Percentiles rank a stretch among this genome's conserved stretches.
Evolutionary conservation across 225 moss, liverwort and hornwort genomes (phyloP).

Genomic region (Asterella californica): DNA sequence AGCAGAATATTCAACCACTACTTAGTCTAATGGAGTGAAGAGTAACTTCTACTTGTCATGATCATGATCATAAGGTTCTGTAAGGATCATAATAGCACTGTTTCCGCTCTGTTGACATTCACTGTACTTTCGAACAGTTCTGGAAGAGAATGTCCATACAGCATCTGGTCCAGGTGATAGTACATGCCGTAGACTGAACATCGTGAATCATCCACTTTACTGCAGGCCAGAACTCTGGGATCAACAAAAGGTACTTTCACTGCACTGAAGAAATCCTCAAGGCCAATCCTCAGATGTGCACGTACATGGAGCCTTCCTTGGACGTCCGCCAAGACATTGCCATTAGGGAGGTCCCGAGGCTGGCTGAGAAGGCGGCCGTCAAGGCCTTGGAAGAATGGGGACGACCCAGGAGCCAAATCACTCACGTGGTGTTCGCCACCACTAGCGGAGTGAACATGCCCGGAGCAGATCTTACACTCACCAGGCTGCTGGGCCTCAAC

Average conservation of each 20-base stretch:
- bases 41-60: too few species aligned
- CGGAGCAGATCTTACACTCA: conserved; percentile 26
- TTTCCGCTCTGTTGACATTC: too few species aligned
- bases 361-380: conserved; percentile 48
- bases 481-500: conserved; percentile 16
- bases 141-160: too few species aligned
- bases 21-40: too few species aligned
- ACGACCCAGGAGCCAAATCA: conserved; percentile 28
- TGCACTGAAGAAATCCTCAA: conserved; percentile 45
- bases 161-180: too few species aligned
- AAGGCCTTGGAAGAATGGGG: conserved; percentile 54
- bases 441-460: conserved; percentile 70
- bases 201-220: not conserved
- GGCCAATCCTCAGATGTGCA: conserved; percentile 40
- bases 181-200: too few species aligned
- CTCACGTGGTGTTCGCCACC: conserved; percentile 58
- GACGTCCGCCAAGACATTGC: conserved; percentile 48
- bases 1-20: too few species aligned
- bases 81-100: too few species aligned
- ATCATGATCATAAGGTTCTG: too few species aligned
- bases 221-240: conserved; percentile 48
- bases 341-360: conserved; percentile 61
- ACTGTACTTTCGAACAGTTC: too few species aligned
- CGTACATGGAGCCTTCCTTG: conserved; percentile 37
- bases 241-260: conserved; percentile 51